A percentile compares a stretch with the other conserved stretches of the same genome.
These are phyloP conservation scores for Coemansia pectinata DNA, from an alignment of 192 early-diverging fungal species.

Conservation along the genomic window DNA sequence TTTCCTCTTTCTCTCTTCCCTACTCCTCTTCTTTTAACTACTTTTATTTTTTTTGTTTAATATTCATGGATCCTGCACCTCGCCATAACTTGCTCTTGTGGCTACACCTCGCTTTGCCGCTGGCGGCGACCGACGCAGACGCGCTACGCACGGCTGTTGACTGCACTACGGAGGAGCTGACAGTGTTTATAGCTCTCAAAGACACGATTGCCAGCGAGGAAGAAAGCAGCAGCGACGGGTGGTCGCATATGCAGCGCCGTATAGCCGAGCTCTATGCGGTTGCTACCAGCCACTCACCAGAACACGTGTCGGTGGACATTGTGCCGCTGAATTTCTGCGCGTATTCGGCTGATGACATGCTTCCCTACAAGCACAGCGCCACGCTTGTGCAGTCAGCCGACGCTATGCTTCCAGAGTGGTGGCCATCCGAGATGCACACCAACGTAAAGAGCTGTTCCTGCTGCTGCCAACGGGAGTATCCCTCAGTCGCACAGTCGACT, in stretches of 20 bases:
- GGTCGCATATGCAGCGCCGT: constrained; percentile 50
- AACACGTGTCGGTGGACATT: constrained; percentile 17
- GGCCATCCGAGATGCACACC: constrained; percentile 31
- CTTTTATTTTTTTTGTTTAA: not conserved
- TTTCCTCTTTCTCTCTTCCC: not conserved
- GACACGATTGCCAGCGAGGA: not conserved
- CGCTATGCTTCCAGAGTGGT: constrained; percentile 34
- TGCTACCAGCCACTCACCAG: constrained; percentile 15
- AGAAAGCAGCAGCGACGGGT: constrained; percentile 12
- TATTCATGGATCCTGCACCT: constrained; percentile 17
- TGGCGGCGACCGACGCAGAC: constrained; percentile 14
- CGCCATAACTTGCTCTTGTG: constrained; percentile 31
- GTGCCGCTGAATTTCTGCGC: constrained; percentile 47
- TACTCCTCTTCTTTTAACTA: not conserved
- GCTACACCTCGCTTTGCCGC: constrained; percentile 13
- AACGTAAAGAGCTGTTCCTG: not conserved
- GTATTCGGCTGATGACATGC: constrained; percentile 44
- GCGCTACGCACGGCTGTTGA: constrained; percentile 27
- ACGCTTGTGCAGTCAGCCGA: constrained; percentile 15
- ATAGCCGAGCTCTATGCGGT: constrained; percentile 44
- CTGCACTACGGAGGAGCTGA: constrained; percentile 30
- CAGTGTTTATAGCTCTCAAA: constrained; percentile 28
- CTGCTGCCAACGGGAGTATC: not conserved
- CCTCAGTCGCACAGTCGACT: not conserved
- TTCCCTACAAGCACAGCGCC: constrained; percentile 12